Base-by-base conservation (phyloP, 202 grass and related monocot species). In the Schoenoplectus tabernaemontani region DNA sequence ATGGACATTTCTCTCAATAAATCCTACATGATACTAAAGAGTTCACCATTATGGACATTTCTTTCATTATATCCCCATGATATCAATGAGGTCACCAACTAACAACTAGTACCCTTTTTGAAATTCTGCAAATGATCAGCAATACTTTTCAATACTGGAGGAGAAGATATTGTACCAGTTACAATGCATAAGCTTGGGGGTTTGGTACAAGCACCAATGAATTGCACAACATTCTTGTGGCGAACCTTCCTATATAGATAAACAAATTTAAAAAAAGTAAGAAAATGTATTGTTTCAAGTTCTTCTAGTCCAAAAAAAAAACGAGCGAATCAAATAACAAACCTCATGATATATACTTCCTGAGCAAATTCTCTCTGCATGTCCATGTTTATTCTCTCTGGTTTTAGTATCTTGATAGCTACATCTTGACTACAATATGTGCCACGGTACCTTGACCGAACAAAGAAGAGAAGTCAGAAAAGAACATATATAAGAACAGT, bases 341-440 rank as follows among this genome's bases (percentile, higher is more conserved):
- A 98, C 92, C 96, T 84, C 96, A 99, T 99, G 64, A 99, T 99
- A 87, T 93, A 99, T 58, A 99, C 92, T 91, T 96, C 96, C 85
- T 99, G 96, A 41, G 92, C 90, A 85, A 99, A 99, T 88, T 99
- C 96, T 32, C 85, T 85, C 60, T 93, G 92, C 90, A 99, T 99
- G 73, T 99, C 96, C 16, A 44, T 59, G 82, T 88, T 93, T 85
- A 92, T 81, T 62, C 90, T 86, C 80, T 99, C 96, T 70, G 92
- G 92, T 79, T 96, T 99, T 69, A 96, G 85, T 60, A 99, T 86
- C 88, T 99, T 99, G 84, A 99, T 91, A 39, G 92, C 96, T 76
- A 99, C 96, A 91, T 99, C 96, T 88, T 99, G 96, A 71, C 92
- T 99, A 81, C 90, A 89, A 51, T 99, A 93, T 80, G 86, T 91